A percentile compares a stretch with the other conserved stretches of the same genome.
These are phyloP conservation scores for Lasiosphaeria hispida DNA, from an alignment of 495 filamentous ascomycete genomes.

Conservation along the genomic window DNA sequence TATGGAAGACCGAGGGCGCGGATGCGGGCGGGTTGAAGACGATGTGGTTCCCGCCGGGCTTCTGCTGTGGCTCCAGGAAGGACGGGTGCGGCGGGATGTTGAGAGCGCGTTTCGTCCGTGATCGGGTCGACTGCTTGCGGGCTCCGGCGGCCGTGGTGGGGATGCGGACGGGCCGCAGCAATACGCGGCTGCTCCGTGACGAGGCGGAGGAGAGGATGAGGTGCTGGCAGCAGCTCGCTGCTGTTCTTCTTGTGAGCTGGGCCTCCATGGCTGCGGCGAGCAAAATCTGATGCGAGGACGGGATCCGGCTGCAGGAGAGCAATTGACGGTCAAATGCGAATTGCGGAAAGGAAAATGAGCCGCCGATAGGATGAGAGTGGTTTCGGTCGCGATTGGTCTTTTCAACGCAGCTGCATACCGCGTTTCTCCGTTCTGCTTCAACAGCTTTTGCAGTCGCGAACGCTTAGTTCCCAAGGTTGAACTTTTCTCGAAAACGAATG, in stretches of 20 bases:
- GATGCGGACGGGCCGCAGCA: slow-evolving; percentile 40
- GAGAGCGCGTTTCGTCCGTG: slow-evolving; percentile 69
- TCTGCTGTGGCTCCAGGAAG: slow-evolving; percentile 52
- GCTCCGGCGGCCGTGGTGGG: slow-evolving; percentile 41
- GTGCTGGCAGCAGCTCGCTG: slow-evolving; percentile 23
- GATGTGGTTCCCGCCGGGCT: slow-evolving; percentile 55
- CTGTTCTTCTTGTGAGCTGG: slow-evolving; percentile 14
- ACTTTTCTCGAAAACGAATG: slow-evolving; percentile 10
- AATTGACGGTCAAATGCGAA: background rate
- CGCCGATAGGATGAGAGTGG: background rate
- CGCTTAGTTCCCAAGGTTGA: slow-evolving; percentile 1
- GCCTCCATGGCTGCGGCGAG: slow-evolving; percentile 16
- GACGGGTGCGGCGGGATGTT: slow-evolving; percentile 70
- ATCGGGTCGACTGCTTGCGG: slow-evolving; percentile 66
- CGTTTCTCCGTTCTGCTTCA: slow-evolving; percentile 11
- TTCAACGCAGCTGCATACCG: slow-evolving; percentile 16
- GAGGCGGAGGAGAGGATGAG: slow-evolving; percentile 2
- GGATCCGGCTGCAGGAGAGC: background rate
- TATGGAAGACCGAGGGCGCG: slow-evolving; percentile 76
- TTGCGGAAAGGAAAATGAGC: background rate
- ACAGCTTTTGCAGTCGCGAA: slow-evolving; percentile 5
- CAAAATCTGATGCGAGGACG: background rate
- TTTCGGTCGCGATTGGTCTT: slow-evolving; percentile 1
- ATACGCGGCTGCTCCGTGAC: background rate
- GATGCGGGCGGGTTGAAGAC: slow-evolving; percentile 95